Percentiles rank a stretch among this genome's conserved stretches.
Conservation (phyloP, 2,329 filamentous ascomycete species). For the Penicillium sp. region DNA sequence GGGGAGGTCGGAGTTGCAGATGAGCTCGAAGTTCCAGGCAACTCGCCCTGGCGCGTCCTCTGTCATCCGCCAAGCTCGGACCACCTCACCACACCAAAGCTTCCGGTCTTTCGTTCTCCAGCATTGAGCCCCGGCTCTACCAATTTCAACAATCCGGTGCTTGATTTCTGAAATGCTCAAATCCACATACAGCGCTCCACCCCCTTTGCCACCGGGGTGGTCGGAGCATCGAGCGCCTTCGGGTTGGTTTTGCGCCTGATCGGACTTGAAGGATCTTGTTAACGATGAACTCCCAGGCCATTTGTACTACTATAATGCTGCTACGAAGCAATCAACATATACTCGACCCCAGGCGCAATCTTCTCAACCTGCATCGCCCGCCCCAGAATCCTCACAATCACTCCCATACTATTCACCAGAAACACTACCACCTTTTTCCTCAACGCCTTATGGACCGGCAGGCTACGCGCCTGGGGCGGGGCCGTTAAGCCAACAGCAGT, state of each 20-base stretch:
- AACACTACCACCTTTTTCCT: slow-evolving; percentile 37
- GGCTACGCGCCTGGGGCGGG: slow-evolving; percentile 16
- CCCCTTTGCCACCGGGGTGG: slow-evolving; percentile 76
- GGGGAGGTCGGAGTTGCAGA: slow-evolving; percentile 24
- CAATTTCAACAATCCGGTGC: background rate
- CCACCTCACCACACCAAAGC: slow-evolving; percentile 33
- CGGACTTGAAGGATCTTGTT: slow-evolving; percentile 17
- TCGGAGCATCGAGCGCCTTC: slow-evolving; percentile 89
- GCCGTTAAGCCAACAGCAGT: slow-evolving; percentile 17
- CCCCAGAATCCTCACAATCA: slow-evolving; percentile 44
- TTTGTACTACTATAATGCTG: slow-evolving; percentile 80
- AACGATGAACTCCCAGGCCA: slow-evolving; percentile 57
- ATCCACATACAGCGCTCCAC: slow-evolving; percentile 69
- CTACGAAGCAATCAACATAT: slow-evolving; percentile 84
- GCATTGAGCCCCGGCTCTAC: slow-evolving; percentile 7
- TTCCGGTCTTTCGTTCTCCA: slow-evolving; percentile 8
- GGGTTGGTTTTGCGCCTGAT: slow-evolving; percentile 44
- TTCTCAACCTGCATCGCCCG: slow-evolving; percentile 30
- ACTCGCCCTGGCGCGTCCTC: slow-evolving; percentile 41
- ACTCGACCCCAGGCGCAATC: slow-evolving; percentile 60
- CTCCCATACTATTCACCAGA: slow-evolving; percentile 31
- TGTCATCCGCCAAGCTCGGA: slow-evolving; percentile 40
- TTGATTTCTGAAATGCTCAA: slow-evolving; percentile 59
- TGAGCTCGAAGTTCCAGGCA: slow-evolving; percentile 40
- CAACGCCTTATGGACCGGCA: slow-evolving; percentile 35